Evolutionary conservation across 495 filamentous ascomycete genomes (phyloP), one percentile per base, ranked within the genome.

Genomic region (Viridothelium virens): DNA sequence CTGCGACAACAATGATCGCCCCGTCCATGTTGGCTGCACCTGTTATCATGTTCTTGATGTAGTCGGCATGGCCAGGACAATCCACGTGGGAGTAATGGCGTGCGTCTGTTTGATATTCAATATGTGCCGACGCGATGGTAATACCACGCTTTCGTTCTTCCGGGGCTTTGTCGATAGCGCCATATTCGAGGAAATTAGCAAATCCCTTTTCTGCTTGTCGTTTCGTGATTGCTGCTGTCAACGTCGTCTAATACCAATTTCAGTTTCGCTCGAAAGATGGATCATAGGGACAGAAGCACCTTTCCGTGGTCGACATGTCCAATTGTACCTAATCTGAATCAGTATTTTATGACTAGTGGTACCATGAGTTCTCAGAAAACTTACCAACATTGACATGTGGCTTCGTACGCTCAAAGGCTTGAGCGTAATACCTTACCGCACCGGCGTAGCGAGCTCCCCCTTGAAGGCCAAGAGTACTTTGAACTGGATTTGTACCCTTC

Each of bases 1-100:
- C 94, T 76, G 94, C 95, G 73, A 97, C 95, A 66, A 98, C 94
- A 78, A 98, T 96, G 74, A 98, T 91, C 70, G 94, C 93, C 75
- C 94, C 92, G 72, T 97, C 92, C 92, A 97, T 97, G 83, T 87
- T 91, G 69, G 93, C 91, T 67, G 92, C 90, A 84, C 92, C 92
- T 70, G 92, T 96, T 78, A 97, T 97, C 92, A 97, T 97, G 86
- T 98, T 98, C 87, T 98, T 98, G 81, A 98, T 97, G 84, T 97
- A 98, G 91, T 98, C 94, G 76, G 94, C 94, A 86, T 98, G 94
- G 78, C 94, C 94, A 64, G 94, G 94, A 79, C 94, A 98, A 85
- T 98, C 94, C 81, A 98, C 94, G 85, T 98, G 94, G 73, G 94
- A 92, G 81, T 98, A 98, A 81, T 98, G 94, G 70, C 95, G 86